phyloP scores from a whole-genome alignment of 306 rosid genomes.

The Lotus japonicus region DNA sequence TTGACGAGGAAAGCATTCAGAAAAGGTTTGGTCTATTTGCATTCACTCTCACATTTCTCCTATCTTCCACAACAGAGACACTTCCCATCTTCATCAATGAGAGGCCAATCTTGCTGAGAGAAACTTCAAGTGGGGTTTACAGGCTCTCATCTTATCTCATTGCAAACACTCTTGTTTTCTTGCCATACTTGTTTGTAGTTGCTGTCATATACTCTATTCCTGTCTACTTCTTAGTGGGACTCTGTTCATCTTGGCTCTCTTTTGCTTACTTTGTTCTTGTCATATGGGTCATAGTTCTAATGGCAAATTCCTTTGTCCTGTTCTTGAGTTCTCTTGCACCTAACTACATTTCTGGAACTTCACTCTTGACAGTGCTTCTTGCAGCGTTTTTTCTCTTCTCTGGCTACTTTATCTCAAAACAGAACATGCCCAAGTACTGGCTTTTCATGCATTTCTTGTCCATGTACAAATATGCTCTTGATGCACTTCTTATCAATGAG shows the following conservation, averaged over 20 bases:
- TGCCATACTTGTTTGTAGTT: slow-evolving; percentile 67
- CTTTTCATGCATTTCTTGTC: slow-evolving; percentile 79
- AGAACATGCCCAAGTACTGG: slow-evolving; percentile 70
- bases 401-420: slow-evolving; percentile 69
- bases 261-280: slow-evolving; percentile 73
- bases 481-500: slow-evolving; percentile 81
- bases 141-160: slow-evolving; percentile 80
- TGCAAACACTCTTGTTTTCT: slow-evolving; percentile 90
- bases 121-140: slow-evolving; percentile 83
- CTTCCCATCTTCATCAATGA: slow-evolving; percentile 86
- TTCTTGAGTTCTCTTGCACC: slow-evolving; percentile 85
- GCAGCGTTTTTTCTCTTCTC: slow-evolving; percentile 83
- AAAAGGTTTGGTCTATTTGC: slow-evolving; percentile 89
- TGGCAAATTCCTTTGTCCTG: slow-evolving; percentile 82
- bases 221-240: slow-evolving; percentile 81
- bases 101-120: slow-evolving; percentile 76
- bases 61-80: slow-evolving; percentile 82
- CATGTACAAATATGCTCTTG: slow-evolving; percentile 89
- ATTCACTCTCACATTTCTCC: slow-evolving; percentile 80
- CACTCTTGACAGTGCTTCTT: slow-evolving; percentile 64
- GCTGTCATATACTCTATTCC: slow-evolving; percentile 72
- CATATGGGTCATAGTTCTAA: slow-evolving; percentile 66
- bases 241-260: slow-evolving; percentile 76
- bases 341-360: slow-evolving; percentile 81
- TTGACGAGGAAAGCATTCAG: slow-evolving; percentile 59